phyloP scores from a whole-genome alignment of 2,329 filamentous ascomycete genomes.

The Thermothelomyces thermophilus region DNA sequence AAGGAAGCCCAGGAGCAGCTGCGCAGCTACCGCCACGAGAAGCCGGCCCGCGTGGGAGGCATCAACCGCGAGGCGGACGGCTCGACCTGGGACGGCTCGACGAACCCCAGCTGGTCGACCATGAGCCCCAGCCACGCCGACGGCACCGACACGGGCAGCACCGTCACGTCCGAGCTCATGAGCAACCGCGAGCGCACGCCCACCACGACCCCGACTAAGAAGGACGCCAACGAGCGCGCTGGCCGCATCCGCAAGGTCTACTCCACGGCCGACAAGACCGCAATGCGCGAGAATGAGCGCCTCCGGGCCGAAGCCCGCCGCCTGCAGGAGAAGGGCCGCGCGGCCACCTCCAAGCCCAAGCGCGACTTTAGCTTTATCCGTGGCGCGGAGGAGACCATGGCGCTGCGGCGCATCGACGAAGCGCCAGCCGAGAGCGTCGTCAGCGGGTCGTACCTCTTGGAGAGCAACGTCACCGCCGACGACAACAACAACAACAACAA shows the following conservation, averaged over 20 bases:
- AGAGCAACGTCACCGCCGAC: background rate
- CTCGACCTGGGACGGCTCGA: conserved; percentile 68
- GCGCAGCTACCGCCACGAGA: conserved; percentile 78
- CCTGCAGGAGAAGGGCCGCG: conserved; percentile 48
- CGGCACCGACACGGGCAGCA: conserved; percentile 26
- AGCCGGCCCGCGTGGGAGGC: conserved; percentile 78
- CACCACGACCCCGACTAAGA: conserved; percentile 47
- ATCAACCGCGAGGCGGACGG: conserved; percentile 78
- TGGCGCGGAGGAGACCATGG: conserved; percentile 30
- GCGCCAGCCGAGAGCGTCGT: conserved; percentile 16
- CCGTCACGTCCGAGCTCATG: conserved; percentile 57
- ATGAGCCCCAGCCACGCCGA: conserved; percentile 19
- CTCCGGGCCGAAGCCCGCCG: conserved; percentile 50
- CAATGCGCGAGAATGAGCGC: conserved; percentile 46
- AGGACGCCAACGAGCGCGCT: conserved; percentile 30
- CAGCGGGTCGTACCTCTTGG: conserved; percentile 10
- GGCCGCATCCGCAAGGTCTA: conserved; percentile 52
- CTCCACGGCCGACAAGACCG: conserved; percentile 50
- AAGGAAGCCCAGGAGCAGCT: conserved; percentile 61
- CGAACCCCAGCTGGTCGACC: conserved; percentile 57
- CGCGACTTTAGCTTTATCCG: conserved; percentile 51
- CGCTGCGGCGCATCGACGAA: conserved; percentile 29
- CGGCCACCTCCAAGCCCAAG: conserved; percentile 23
- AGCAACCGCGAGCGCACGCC: conserved; percentile 51
- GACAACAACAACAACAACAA: too few species aligned